These are phyloP conservation scores for Bjerkandera adusta DNA, from an alignment of 1,284 basidiomycete genomes.

Conservation along the genomic window DNA sequence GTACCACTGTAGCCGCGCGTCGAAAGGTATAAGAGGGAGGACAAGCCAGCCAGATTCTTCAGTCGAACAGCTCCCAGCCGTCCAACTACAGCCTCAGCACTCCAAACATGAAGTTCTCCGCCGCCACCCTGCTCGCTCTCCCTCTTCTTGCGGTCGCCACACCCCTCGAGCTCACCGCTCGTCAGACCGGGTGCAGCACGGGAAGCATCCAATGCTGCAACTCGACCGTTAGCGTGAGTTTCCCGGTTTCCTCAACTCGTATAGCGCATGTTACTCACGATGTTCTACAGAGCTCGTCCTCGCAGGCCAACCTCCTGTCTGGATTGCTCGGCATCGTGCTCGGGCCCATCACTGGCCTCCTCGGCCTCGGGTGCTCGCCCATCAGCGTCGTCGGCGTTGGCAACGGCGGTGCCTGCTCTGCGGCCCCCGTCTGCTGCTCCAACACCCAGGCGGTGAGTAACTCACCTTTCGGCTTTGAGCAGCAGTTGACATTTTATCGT, in stretches of 20 bases:
- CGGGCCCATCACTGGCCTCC: not conserved
- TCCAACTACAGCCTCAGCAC: not conserved
- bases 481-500: not conserved
- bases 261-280: not conserved
- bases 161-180: constrained; percentile 1
- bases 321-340: constrained; percentile 3
- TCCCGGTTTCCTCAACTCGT: too few species aligned
- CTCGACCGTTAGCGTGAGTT: not conserved
- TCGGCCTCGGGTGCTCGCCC: constrained; percentile 1
- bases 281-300: not conserved
- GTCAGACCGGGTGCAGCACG: constrained; percentile 2
- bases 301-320: not conserved
- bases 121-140: constrained; percentile 7
- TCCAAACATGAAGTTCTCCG: constrained; percentile 7
- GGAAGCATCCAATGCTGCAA: constrained; percentile 13
- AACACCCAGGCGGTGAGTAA: not conserved
- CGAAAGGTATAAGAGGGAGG: constrained; percentile 1
- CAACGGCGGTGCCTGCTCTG: constrained; percentile 1
- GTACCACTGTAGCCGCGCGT: too few species aligned
- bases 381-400: constrained; percentile 4
- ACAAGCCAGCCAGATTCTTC: not conserved
- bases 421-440: constrained; percentile 3
- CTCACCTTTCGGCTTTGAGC: not conserved
- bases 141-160: constrained; percentile 13
- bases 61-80: constrained; percentile 4